These are phyloP conservation scores for Knufia petricola DNA, from an alignment of 2,329 filamentous ascomycete genomes.

Conservation along the genomic window DNA sequence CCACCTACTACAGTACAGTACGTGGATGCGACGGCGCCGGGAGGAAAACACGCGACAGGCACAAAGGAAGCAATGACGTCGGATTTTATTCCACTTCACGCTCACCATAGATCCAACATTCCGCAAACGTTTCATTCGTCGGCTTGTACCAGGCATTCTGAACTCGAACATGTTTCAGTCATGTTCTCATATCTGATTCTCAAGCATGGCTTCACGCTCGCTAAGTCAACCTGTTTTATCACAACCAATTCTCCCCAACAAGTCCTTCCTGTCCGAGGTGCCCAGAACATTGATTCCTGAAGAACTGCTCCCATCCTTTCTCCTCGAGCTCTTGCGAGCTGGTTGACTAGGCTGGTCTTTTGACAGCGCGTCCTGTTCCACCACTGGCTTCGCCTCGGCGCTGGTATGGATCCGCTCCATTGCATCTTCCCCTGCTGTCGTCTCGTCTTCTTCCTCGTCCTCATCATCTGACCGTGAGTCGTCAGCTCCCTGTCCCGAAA, in stretches of 20 bases:
- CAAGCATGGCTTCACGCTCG: background rate
- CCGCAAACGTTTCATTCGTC: too few species aligned
- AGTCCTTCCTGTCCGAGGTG: slow-evolving; percentile 24
- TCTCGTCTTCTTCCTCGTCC: slow-evolving; percentile 49
- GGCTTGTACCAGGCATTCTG: too few species aligned
- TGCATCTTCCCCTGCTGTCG: background rate
- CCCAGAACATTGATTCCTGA: slow-evolving; percentile 21
- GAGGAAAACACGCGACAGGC: background rate
- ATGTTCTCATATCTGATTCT: background rate
- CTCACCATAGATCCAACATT: too few species aligned
- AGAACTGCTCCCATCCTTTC: slow-evolving; percentile 18
- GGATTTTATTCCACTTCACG: too few species aligned
- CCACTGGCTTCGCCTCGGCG: slow-evolving; percentile 11
- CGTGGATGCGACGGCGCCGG: too few species aligned
- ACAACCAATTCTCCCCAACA: slow-evolving; percentile 28
- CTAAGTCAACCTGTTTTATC: slow-evolving; percentile 23
- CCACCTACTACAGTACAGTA: too few species aligned
- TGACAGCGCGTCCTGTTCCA: slow-evolving; percentile 20
- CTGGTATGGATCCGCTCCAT: slow-evolving; percentile 1
- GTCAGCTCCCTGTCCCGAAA: slow-evolving; percentile 68
- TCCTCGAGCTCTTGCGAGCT: slow-evolving; percentile 11
- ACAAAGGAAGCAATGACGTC: background rate
- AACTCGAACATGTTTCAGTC: too few species aligned
- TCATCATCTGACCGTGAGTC: slow-evolving; percentile 84
- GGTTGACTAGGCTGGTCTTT: slow-evolving; percentile 16